Conservation (phyloP, 2,329 filamentous ascomycete species). For the Ophiostoma populinum region DNA sequence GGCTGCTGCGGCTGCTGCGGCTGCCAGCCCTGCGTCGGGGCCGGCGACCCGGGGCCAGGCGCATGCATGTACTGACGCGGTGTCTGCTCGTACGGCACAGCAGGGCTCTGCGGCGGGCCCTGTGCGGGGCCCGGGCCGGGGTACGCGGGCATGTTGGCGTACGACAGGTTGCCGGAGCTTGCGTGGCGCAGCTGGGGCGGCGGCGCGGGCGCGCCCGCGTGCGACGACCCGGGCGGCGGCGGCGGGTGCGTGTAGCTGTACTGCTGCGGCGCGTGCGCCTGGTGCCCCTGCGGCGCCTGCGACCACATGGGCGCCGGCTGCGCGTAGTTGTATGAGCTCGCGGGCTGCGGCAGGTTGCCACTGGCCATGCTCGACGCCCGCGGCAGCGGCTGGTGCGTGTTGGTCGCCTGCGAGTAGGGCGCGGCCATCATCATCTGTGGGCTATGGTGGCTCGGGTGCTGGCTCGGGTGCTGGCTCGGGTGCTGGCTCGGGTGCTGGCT, state of each 20-base stretch:
- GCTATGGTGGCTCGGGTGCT: conserved; percentile 44
- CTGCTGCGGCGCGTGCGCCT: too few relatives aligned
- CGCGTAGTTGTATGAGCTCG: conserved; percentile 46
- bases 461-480: conserved; percentile 23
- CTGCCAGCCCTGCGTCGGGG: conserved; percentile 31
- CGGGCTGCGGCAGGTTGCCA: conserved; percentile 32
- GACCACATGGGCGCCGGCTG: conserved; percentile 47
- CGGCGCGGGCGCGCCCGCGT: conserved; percentile 38
- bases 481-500: conserved; percentile 15
- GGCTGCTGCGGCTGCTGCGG: conserved; percentile 46
- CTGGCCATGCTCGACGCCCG: conserved; percentile 33
- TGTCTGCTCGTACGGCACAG: conserved; percentile 45
- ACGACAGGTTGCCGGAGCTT: conserved; percentile 35
- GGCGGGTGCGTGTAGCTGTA: conserved; percentile 31
- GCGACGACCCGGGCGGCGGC: conserved; percentile 33
- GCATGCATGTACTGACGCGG: conserved; percentile 52
- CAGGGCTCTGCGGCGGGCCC: conserved; percentile 33
- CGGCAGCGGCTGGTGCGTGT: conserved; percentile 56
- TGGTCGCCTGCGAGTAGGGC: conserved; percentile 53
- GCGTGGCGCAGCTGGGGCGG: conserved; percentile 44
- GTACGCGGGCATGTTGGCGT: conserved; percentile 46
- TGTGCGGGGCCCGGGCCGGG: too few relatives aligned
- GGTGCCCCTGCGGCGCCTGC: conserved; percentile 48
- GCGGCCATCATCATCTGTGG: conserved; percentile 48
- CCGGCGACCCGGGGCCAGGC: conserved; percentile 31